Evolutionary conservation across 108 stramenopile genomes (phyloP).

Genomic region (Discostella pseudostelligera): DNA sequence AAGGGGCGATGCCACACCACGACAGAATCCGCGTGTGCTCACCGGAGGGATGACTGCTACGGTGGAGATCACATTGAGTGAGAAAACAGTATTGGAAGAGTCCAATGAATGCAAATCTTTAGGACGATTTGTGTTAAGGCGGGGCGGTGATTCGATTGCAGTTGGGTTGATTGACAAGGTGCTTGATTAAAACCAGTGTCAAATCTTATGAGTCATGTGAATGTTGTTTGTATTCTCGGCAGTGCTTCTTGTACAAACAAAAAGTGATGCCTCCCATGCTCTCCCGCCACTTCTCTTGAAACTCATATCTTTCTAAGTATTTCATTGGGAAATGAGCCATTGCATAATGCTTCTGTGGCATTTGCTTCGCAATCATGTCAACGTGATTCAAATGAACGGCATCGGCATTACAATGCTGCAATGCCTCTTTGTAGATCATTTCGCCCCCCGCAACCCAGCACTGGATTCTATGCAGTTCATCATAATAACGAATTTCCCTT

Average conservation of each 20-base stretch:
- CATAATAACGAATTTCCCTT: not conserved
- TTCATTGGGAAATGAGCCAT: conserved; percentile 34
- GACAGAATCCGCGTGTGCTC: conserved; percentile 62
- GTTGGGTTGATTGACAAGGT: conserved; percentile 49
- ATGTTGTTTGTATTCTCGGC: not conserved
- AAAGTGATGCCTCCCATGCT: conserved; percentile 20
- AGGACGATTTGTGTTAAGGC: conserved; percentile 47
- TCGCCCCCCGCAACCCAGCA: conserved; percentile 87
- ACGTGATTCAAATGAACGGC: conserved; percentile 65
- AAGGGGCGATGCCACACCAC: conserved; percentile 14
- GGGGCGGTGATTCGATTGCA: conserved; percentile 49
- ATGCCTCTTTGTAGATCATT: conserved; percentile 63
- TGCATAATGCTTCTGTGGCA: not conserved
- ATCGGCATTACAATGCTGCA: conserved; percentile 46
- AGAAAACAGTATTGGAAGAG: conserved; percentile 32
- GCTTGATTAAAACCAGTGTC: conserved; percentile 1
- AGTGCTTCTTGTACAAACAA: conserved; percentile 12
- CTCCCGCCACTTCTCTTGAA: conserved; percentile 21
- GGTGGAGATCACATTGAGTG: conserved; percentile 71
- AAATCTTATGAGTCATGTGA: not conserved
- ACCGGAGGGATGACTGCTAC: conserved; percentile 57
- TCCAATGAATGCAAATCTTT: conserved; percentile 42
- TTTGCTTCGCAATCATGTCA: conserved; percentile 20
- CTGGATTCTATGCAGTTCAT: conserved; percentile 12
- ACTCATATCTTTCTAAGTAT: conserved; percentile 11